A percentile compares a stretch with the other conserved stretches of the same genome.
These are phyloP conservation scores for Ephemerocybe angulata DNA, from an alignment of 768 basidiomycete genomes.

Conservation along the genomic window DNA sequence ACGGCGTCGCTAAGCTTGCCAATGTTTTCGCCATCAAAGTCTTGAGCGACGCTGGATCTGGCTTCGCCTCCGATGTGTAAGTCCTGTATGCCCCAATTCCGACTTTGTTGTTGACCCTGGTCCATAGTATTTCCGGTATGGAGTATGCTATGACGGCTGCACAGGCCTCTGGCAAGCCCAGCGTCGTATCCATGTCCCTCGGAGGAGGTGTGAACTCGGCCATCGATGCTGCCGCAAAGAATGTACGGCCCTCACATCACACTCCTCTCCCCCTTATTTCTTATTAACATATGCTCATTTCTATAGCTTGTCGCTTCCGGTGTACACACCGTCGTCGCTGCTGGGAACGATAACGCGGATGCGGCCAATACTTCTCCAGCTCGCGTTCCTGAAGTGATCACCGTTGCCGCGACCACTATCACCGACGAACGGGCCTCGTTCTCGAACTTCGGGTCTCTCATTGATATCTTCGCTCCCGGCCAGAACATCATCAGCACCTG, in stretches of 20 bases:
- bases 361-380: constrained; percentile 26
- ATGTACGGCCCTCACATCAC: constrained; percentile 9
- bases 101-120: not conserved
- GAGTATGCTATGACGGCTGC: constrained; percentile 23
- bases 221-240: constrained; percentile 28
- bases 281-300: not conserved
- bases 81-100: not conserved
- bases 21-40: constrained; percentile 40
- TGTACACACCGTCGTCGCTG: constrained; percentile 29
- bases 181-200: constrained; percentile 31
- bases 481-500: constrained; percentile 6
- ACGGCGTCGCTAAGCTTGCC: constrained; percentile 26
- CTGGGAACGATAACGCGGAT: constrained; percentile 27
- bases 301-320: constrained; percentile 23
- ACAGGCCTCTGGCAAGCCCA: constrained; percentile 20
- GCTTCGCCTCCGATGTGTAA: constrained; percentile 16
- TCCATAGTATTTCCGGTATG: constrained; percentile 23
- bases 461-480: constrained; percentile 35
- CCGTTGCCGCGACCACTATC: constrained; percentile 30
- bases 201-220: constrained; percentile 24
- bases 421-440: constrained; percentile 22
- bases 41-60: constrained; percentile 28
- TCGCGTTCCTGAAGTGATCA: constrained; percentile 24
- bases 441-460: constrained; percentile 31
- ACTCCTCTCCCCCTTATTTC: not conserved